Conservation (phyloP, 495 filamentous ascomycete species). For the Annulohypoxylon bovei region DNA sequence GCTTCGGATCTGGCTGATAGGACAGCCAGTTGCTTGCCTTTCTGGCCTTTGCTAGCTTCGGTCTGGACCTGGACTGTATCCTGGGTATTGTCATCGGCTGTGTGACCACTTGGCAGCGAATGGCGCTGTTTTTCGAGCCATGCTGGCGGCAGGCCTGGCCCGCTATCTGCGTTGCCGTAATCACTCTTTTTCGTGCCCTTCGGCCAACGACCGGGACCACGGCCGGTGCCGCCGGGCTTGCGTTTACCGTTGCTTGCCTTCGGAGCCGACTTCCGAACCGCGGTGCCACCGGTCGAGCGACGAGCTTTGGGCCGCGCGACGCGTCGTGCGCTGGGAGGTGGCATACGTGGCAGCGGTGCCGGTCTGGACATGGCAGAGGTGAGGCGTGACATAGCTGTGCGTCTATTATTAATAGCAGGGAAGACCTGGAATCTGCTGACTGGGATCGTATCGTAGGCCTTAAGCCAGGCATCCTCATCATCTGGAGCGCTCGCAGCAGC, state of each 20-base stretch:
- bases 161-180: conserved; percentile 65
- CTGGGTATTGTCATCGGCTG: conserved; percentile 45
- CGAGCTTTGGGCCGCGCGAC: conserved; percentile 42
- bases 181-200: conserved; percentile 67
- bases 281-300: conserved; percentile 31
- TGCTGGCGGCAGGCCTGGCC: conserved; percentile 62
- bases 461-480: conserved; percentile 50
- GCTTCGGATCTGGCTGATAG: conserved; percentile 36
- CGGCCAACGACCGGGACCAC: conserved; percentile 62
- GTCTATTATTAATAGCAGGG: conserved; percentile 71
- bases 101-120: conserved; percentile 30
- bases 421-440: conserved; percentile 85
- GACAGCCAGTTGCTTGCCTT: conserved; percentile 42
- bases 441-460: conserved; percentile 68
- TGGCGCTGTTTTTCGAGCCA: conserved; percentile 51
- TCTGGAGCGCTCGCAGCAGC: conserved; percentile 26
- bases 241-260: conserved; percentile 50
- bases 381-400: conserved; percentile 42
- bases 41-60: conserved; percentile 47
- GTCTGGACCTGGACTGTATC: conserved; percentile 56
- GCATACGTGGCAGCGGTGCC: conserved; percentile 36
- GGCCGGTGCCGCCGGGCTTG: conserved; percentile 63
- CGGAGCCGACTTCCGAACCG: conserved; percentile 38
- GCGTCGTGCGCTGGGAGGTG: conserved; percentile 34
- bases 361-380: conserved; percentile 48